Base-by-base conservation (phyloP, 352 stramenopile species). In the Peronospora tabacina region DNA sequence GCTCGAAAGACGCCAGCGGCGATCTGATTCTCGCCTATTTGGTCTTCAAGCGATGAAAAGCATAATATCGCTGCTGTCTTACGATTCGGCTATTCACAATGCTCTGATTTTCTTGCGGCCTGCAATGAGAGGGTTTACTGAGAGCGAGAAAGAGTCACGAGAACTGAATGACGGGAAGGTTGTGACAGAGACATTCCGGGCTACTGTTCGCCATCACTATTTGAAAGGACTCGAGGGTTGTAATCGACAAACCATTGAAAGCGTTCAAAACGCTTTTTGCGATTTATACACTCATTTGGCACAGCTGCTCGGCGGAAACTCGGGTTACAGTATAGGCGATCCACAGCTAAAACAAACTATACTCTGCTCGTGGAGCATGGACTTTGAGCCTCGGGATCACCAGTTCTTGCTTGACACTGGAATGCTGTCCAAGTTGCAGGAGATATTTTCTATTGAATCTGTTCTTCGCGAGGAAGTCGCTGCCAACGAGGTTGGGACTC, bases 151-250 rank as follows among this genome's bases (percentile, higher is more conserved):
- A 38, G 72, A 92, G 30, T 85, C 83, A 2, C 68, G 78, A 13
- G 82, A 92, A 43, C 37, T 77, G 1, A 90, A 89, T 52, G 82
- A 90, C 40, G 74, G 71, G 0, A 72, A 87, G 38, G 61, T 87
- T n/a, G 60, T 92, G 1, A 75, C 77, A 4, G 79, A 90, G 46
- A 90, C 75, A 0, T 94, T 94, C 44, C 79, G 83, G 7, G 81
- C 83, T 36, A 94, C 83, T 0, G 79, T 91, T 30, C 68, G 83
- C 1, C 83, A 94, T 33, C 83, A 94, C 40, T 92, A 94, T 39
- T 53, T 92, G 20, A 94, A 94, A 51, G 81, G 82, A 12, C 67
- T 94, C 11, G 83, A 94, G 63, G 83, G 81, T 0, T 94, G 79
- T 44, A 86, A 72, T 57, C 67, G 75, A 12, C 67, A 71, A 4